Base-by-base conservation (phyloP, 1,284 basidiomycete species). In the Sanghuangporus baumii region DNA sequence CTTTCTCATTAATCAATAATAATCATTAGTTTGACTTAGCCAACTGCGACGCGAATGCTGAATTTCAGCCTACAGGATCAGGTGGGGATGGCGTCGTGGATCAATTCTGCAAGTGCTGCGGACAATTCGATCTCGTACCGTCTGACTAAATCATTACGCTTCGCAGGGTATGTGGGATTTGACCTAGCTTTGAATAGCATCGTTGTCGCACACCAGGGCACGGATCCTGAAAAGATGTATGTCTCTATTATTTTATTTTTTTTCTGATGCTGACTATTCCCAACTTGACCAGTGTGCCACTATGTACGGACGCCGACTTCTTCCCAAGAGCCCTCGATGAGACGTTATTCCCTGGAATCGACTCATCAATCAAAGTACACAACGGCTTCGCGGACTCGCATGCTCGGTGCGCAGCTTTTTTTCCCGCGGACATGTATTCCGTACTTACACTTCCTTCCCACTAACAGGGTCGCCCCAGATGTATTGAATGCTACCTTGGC, bases 401-500 rank as follows among this genome's bases (percentile, higher is more conserved):
- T 9, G 65, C 67, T 12, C 60, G 51, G 57, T 61, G 16, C 4
- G 61, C 46, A 67, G 65, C 3, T 20, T 63, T 3, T 31, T 48
- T 67, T 31, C 31, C 63, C 11, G 63, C 7, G 59, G 61, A 34
- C 55, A 37, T 14, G 58, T 57, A n/a, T 18, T 9, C 20, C 9
- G 9, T 9, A 37, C 11, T 37, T 6, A 16, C 31, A n/a, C 3
- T 18, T 54, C 16, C 63, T 61, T 54, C 62, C 61, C 57, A 66
- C 9, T n/a, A 11, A 14, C 51, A 76, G 76, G 37, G 69, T 76
- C 18, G 78, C 78, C 0, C 40, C 71, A 1, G 64, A 68, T 11
- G 67, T 80, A 6, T 67, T 80, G 16, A 59, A 71, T 0, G 76
- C 78, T 11, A 77, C 80, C 12, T 62, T 76, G 59, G 57, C 61